Evolutionary conservation across 75 land plant genomes (phyloP).

Genomic region (Picea glauca): DNA sequence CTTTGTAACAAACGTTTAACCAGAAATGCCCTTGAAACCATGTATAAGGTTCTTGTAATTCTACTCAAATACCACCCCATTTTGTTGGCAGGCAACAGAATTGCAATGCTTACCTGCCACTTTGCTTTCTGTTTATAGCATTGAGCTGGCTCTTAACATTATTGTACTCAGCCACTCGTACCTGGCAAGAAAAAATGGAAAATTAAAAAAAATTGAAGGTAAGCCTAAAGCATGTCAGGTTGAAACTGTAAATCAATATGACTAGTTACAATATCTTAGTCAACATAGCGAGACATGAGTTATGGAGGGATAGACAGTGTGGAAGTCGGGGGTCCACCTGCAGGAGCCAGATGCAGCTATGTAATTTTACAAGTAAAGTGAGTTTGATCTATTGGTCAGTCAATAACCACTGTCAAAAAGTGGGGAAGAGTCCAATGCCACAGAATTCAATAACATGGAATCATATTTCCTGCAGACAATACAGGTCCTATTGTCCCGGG

Average conservation of each 20-base stretch:
- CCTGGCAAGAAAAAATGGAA: slow-evolving; percentile 25
- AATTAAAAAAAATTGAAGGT: not conserved
- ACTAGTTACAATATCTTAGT: no score
- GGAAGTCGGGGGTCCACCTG: not conserved
- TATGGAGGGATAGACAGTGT: not conserved
- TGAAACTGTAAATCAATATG: no score
- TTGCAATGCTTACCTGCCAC: slow-evolving; percentile 66
- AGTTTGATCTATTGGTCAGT: not conserved
- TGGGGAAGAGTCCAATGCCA: not conserved
- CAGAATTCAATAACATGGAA: not conserved
- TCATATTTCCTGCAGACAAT: not conserved
- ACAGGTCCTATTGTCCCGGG: no score
- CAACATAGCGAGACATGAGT: not conserved
- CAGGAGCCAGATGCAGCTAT: not conserved
- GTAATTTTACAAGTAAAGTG: not conserved
- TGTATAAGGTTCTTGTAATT: not conserved
- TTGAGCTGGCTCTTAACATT: slow-evolving; percentile 90
- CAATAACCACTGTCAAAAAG: not conserved
- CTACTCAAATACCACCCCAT: not conserved
- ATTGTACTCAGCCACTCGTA: slow-evolving; percentile 90
- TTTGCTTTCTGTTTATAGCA: slow-evolving; percentile 90
- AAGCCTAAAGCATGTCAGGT: no score
- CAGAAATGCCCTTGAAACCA: no score
- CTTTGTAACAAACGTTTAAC: not conserved
- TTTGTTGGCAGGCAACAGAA: not conserved